Conservation (phyloP, 192 early-diverging fungal species). For the Backusella morwellensis region DNA sequence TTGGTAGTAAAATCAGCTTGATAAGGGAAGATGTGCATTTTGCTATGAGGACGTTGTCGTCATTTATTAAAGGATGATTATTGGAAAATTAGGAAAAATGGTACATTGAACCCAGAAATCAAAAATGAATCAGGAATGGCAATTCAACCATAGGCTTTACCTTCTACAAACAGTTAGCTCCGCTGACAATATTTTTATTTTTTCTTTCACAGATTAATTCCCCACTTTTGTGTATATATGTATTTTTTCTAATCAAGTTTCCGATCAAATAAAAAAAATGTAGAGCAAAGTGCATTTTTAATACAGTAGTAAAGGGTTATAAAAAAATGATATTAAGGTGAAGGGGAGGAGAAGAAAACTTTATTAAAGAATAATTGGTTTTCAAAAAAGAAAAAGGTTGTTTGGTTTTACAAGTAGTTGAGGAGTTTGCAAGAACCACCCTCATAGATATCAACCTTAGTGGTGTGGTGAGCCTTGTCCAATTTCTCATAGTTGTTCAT, state of each 20-base stretch:
- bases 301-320: no score
- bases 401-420: constrained; percentile 28
- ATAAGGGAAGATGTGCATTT: not conserved
- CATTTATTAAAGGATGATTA: not conserved
- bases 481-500: constrained; percentile 30
- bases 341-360: not conserved
- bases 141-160: constrained; percentile 1
- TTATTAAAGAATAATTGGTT: not conserved
- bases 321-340: no score
- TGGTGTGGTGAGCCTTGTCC: constrained; percentile 17
- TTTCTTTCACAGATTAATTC: not conserved
- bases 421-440: constrained; percentile 36
- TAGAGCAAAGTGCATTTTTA: no score
- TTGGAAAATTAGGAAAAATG: constrained; percentile 5
- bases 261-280: not conserved
- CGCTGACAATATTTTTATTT: not conserved
- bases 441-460: constrained; percentile 38
- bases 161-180: not conserved
- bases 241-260: not conserved
- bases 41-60: not conserved
- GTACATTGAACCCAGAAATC: constrained; percentile 2
- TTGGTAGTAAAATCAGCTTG: not conserved
- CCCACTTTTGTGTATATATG: not conserved
- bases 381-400: not conserved
- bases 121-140: not conserved